These are phyloP conservation scores for Trichoderma arundinaceum DNA, from an alignment of 2,329 filamentous ascomycete genomes.

Conservation along the genomic window DNA sequence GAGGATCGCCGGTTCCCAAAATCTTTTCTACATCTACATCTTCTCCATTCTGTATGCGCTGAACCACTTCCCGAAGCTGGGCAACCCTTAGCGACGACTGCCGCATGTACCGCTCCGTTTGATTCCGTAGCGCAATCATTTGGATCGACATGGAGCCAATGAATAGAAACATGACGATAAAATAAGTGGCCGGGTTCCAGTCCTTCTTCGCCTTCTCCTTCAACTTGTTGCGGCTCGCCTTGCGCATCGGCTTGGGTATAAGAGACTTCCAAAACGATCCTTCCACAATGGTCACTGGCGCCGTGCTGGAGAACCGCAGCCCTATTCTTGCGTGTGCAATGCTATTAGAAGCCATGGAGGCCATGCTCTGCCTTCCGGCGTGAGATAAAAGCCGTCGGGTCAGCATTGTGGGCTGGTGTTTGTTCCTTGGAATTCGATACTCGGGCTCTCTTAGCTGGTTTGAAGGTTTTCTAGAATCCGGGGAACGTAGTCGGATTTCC, in stretches of 20 bases:
- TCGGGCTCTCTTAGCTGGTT: background rate
- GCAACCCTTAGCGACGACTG: slow-evolving; percentile 80
- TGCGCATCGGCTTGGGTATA: slow-evolving; percentile 69
- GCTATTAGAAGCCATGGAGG: background rate
- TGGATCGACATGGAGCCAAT: slow-evolving; percentile 97
- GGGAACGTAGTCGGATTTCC: slow-evolving; percentile 17
- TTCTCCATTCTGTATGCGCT: slow-evolving; percentile 72
- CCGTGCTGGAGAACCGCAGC: slow-evolving; percentile 46
- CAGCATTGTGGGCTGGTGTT: slow-evolving; percentile 29
- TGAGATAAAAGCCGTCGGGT: slow-evolving; percentile 17
- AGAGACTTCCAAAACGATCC: slow-evolving; percentile 71
- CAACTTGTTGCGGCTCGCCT: slow-evolving; percentile 45
- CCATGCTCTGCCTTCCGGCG: slow-evolving; percentile 6
- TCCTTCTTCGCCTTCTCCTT: slow-evolving; percentile 57
- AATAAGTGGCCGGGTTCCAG: slow-evolving; percentile 84
- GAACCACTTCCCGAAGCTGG: slow-evolving; percentile 75
- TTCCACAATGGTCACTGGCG: slow-evolving; percentile 58
- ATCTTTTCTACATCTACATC: slow-evolving; percentile 83
- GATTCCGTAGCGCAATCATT: slow-evolving; percentile 80
- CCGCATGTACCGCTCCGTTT: slow-evolving; percentile 73
- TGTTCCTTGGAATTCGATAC: background rate
- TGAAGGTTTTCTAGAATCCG: slow-evolving; percentile 18
- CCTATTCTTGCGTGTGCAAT: slow-evolving; percentile 2
- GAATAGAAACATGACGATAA: slow-evolving; percentile 79
- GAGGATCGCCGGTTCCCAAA: slow-evolving; percentile 77